These are phyloP conservation scores for Alternaria panax DNA, from an alignment of 2,329 filamentous ascomycete species.

Conservation along the genomic window DNA sequence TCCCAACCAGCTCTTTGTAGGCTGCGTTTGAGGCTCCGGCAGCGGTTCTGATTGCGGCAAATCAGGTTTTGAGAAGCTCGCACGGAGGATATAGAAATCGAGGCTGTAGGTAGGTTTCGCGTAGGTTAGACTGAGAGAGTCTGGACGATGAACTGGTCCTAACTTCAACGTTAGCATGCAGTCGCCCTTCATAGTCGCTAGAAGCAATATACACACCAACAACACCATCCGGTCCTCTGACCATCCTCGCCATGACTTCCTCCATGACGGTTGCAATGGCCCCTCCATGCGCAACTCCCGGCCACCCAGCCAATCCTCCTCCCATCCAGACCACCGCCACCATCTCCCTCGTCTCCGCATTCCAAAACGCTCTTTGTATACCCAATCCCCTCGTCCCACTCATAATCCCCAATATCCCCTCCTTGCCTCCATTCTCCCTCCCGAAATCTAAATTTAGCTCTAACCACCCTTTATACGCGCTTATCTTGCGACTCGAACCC, in stretches of 20 bases:
- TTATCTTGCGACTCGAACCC: constrained; percentile 14
- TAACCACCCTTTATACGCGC: constrained; percentile 36
- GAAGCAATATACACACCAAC: constrained; percentile 33
- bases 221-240: constrained; percentile 57
- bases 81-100: constrained; percentile 69
- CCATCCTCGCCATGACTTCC: constrained; percentile 73
- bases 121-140: constrained; percentile 64
- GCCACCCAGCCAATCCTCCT: constrained; percentile 71
- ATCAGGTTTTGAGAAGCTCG: constrained; percentile 49
- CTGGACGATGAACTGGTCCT: constrained; percentile 44
- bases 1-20: constrained; percentile 38
- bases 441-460: constrained; percentile 40
- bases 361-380: constrained; percentile 70
- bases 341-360: constrained; percentile 64
- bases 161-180: background rate
- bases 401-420: constrained; percentile 40
- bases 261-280: constrained; percentile 72
- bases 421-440: constrained; percentile 22
- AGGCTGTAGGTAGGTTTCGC: constrained; percentile 65
- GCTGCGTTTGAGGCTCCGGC: constrained; percentile 30
- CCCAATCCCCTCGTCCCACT: constrained; percentile 53
- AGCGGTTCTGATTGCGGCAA: constrained; percentile 34
- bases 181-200: background rate
- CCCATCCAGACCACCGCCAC: constrained; percentile 74
- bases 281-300: constrained; percentile 75